phyloP scores from a whole-genome alignment of 23 red algal species.

The Gracilaria gracilis region DNA sequence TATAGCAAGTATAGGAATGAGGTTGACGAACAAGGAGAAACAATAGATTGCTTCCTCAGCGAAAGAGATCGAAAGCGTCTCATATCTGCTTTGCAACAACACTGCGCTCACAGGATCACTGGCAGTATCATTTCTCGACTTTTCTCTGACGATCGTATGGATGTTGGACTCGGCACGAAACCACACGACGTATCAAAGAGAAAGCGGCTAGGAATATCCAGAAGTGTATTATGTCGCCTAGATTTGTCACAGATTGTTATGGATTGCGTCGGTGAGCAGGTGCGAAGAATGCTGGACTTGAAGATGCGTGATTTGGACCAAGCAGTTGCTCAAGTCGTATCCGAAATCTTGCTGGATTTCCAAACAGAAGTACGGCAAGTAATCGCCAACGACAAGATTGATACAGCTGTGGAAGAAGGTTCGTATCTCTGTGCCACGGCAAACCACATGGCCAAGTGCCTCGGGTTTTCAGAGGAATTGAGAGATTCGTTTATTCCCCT shows the following conservation, averaged over 20 bases:
- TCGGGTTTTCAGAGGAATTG: conserved; percentile 73
- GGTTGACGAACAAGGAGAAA: conserved; percentile 65
- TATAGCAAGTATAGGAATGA: conserved; percentile 58
- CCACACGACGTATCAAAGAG: not conserved
- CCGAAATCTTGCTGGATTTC: conserved; percentile 47
- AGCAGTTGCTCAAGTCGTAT: conserved; percentile 50
- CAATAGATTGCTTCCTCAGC: conserved; percentile 55
- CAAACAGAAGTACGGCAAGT: conserved; percentile 49
- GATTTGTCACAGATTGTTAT: conserved; percentile 55
- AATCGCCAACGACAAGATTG: conserved; percentile 46
- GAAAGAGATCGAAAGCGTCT: conserved; percentile 55
- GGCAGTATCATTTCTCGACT: conserved; percentile 26
- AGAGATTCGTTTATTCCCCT: conserved; percentile 62
- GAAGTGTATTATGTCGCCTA: not conserved
- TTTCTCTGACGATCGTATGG: not conserved
- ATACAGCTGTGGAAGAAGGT: conserved; percentile 23
- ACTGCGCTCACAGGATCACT: conserved; percentile 50
- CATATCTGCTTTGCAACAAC: conserved; percentile 60
- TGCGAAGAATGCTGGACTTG: conserved; percentile 49
- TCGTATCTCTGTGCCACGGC: conserved; percentile 60
- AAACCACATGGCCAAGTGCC: conserved; percentile 72
- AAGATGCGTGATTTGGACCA: conserved; percentile 63
- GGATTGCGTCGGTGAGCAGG: conserved; percentile 45
- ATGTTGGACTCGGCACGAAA: not conserved
- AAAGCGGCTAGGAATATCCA: conserved; percentile 8